These are phyloP conservation scores for Hortiboletus campestris DNA, from an alignment of 768 basidiomycete species.

Conservation along the genomic window DNA sequence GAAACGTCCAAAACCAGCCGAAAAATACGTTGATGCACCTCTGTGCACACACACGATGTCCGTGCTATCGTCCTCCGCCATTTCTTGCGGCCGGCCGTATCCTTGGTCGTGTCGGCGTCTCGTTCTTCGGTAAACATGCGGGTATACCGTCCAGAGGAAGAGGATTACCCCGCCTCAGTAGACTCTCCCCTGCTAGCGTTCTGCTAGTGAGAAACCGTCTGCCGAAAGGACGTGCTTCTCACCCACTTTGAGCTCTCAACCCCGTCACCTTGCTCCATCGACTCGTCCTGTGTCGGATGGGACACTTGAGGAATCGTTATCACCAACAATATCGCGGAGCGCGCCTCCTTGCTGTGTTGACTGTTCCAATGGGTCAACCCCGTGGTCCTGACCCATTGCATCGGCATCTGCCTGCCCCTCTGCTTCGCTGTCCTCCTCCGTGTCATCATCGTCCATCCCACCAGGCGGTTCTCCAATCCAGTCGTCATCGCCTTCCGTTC, in stretches of 20 bases:
- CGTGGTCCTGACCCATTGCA: slow-evolving; percentile 70
- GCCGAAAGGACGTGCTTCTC: slow-evolving; percentile 20
- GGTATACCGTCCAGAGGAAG: slow-evolving; percentile 33
- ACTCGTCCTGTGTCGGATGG: slow-evolving; percentile 32
- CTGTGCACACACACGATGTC: too few species aligned
- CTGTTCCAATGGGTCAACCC: slow-evolving; percentile 33
- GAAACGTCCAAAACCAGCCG: too few species aligned
- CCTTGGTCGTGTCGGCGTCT: slow-evolving; percentile 64
- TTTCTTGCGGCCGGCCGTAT: slow-evolving; percentile 40
- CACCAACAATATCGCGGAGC: slow-evolving; percentile 27
- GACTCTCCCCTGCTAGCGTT: slow-evolving; percentile 18
- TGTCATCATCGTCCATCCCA: slow-evolving; percentile 70
- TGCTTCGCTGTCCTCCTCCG: slow-evolving; percentile 43
- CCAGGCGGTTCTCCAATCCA: slow-evolving; percentile 80
- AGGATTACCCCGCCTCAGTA: slow-evolving; percentile 26
- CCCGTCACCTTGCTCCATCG: slow-evolving; percentile 31
- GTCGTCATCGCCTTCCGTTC: slow-evolving; percentile 66
- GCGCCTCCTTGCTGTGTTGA: slow-evolving; percentile 26
- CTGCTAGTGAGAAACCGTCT: slow-evolving; percentile 15
- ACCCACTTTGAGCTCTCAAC: slow-evolving; percentile 31
- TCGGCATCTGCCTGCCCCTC: slow-evolving; percentile 61
- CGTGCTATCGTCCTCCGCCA: slow-evolving; percentile 44
- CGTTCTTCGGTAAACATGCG: slow-evolving; percentile 40
- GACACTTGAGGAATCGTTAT: slow-evolving; percentile 26
- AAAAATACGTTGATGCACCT: background rate